phyloP scores from a whole-genome alignment of 257 asterid genomes.

The Solanum pinnatisectum region DNA sequence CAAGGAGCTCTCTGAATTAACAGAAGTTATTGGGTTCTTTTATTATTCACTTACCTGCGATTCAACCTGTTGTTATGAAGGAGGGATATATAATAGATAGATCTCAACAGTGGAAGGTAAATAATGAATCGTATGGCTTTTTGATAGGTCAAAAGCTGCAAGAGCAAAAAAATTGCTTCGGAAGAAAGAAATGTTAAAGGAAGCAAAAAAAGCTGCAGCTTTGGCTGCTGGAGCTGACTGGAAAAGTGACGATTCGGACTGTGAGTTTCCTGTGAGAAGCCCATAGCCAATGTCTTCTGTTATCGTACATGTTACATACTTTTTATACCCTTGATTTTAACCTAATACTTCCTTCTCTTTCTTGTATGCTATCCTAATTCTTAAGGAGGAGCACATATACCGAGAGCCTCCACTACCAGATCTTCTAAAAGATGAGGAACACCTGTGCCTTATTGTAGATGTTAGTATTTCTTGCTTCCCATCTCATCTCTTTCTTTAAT shows the following conservation, averaged over 20 bases:
- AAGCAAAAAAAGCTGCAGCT: conserved; percentile 62
- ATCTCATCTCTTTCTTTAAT: not conserved
- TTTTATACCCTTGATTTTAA: not conserved
- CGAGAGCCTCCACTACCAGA: conserved; percentile 68
- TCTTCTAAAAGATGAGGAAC: conserved; percentile 54
- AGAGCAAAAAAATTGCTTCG: conserved; percentile 62
- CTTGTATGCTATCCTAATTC: not conserved
- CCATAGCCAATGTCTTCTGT: not conserved
- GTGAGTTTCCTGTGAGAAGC: conserved; percentile 55
- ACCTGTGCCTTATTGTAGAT: conserved; percentile 57
- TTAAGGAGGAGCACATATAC: conserved; percentile 34
- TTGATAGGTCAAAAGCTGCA: conserved; percentile 53
- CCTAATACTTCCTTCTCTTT: conserved; percentile 5
- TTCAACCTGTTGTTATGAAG: not conserved
- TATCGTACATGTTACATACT: not conserved
- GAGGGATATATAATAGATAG: not conserved
- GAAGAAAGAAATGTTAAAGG: conserved; percentile 45
- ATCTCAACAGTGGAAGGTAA: not conserved
- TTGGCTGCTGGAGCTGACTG: conserved; percentile 80
- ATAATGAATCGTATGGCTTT: not conserved
- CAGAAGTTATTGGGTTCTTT: not conserved
- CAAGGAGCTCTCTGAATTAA: not conserved
- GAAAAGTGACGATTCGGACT: conserved; percentile 76
- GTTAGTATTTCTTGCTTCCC: conserved; percentile 26
- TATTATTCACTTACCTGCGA: not conserved